phyloP scores from a whole-genome alignment of 306 rosid genomes.

The Prunus persica region Prunus_persica_NCBIv2 NC_034011.1:21013001-21013500 shows the following conservation, averaged over 20 bases:
- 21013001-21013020: conserved; percentile 4
- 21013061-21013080: conserved; percentile 11
- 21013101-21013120: conserved; percentile 15
- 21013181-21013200: conserved; percentile 19
- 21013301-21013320: background rate
- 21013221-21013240: background rate
- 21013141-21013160: conserved; percentile 24
- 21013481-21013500: background rate
- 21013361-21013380: background rate
- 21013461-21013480: background rate
- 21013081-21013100: background rate
- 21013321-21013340: background rate
- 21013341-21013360: background rate
- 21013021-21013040: conserved; percentile 23
- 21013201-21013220: conserved; percentile 13
- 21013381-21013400: background rate
- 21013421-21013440: background rate
- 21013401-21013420: background rate
- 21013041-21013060: conserved; percentile 21
- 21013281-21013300: background rate
- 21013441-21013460: background rate
- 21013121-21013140: conserved; percentile 32
- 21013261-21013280: background rate
- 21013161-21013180: conserved; percentile 29
- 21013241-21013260: background rate